Evolutionary conservation across 1,284 basidiomycete species (phyloP), one percentile per base, ranked within the genome.

Genomic region (Leccinum pallidistipes): DNA sequence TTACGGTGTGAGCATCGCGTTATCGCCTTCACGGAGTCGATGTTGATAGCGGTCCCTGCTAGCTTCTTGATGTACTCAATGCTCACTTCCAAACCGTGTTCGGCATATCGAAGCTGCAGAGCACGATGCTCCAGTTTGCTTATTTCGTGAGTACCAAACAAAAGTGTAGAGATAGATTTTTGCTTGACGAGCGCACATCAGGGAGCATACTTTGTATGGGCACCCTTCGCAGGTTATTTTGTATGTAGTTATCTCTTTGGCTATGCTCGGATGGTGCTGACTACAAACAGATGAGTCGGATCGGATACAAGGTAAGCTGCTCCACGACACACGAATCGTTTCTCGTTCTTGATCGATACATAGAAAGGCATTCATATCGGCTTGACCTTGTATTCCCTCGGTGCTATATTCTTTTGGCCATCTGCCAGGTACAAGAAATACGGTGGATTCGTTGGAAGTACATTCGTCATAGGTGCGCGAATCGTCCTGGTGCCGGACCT

Each of bases 11-110:
- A 70, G 83, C 66, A 16, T 32, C 27, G 16, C 32, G 18, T 16
- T 4, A 0, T 55, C 5, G 9, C 31, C 14, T 36, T 21, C 18
- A 10, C 34, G 21, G 36, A 31, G 61, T 8, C 10, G n/a, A 51
- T 43, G 10, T 24, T 40, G 27, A 67, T 18, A 4, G 29, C 31
- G 10, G 3, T 50, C 36, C 36, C 55, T 7, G 21, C 76, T 71
- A 90, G 81, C 84, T 94, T 57, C 87, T 95, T 65, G 93, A 95
- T 75, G 92, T 94, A 36, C 81, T 94, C 60, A 92, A 92, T 77
- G 85, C 90, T 58, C 90, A 92, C 71, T 92, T 93, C 75, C 91
- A 91, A 77, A 74, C 71, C 11, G 84, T 91, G 9, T 88, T 92
- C 66, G 79, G 80, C 2, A 90, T 92, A 72, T 82, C 83, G 51